A percentile compares a stretch with the other conserved stretches of the same genome.
phyloP scores from a whole-genome alignment of 192 early-diverging fungal species.

The Backusella macrospora region DNA sequence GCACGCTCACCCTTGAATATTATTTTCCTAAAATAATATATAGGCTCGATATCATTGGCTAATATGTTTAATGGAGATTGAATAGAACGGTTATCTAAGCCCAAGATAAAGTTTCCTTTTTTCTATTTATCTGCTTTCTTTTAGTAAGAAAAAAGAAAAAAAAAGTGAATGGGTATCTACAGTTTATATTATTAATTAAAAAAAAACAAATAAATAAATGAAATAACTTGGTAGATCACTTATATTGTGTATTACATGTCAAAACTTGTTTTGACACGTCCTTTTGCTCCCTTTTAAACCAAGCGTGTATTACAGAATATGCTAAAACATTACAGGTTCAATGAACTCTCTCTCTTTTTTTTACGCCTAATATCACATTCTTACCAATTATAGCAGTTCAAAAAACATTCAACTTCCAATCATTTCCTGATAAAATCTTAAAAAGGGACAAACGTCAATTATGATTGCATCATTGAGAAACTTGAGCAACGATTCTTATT shows the following conservation, averaged over 20 bases:
- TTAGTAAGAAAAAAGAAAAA: neutral
- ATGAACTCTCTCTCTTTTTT: no score
- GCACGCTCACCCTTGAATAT: neutral
- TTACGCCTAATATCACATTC: neutral
- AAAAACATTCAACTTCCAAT: neutral
- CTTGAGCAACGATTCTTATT: neutral
- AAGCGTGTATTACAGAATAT: neutral
- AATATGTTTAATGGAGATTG: neutral
- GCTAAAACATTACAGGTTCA: neutral
- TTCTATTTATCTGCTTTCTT: neutral
- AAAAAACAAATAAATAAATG: neutral
- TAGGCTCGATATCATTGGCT: neutral
- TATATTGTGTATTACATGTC: neutral
- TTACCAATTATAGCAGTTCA: neutral
- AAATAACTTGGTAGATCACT: neutral
- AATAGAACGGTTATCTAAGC: neutral
- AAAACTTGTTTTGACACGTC: constrained; percentile 14
- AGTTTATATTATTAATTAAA: neutral
- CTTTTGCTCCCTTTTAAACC: neutral
- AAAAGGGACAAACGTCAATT: no score
- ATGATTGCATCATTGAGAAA: neutral
- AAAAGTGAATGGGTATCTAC: no score
- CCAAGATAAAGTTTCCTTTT: constrained; percentile 1
- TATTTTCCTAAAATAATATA: neutral
- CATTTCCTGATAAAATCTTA: neutral